Evolutionary conservation across 495 filamentous ascomycete genomes (phyloP), one percentile per base, ranked within the genome.

Genomic region (Daldinia decipiens): DNA sequence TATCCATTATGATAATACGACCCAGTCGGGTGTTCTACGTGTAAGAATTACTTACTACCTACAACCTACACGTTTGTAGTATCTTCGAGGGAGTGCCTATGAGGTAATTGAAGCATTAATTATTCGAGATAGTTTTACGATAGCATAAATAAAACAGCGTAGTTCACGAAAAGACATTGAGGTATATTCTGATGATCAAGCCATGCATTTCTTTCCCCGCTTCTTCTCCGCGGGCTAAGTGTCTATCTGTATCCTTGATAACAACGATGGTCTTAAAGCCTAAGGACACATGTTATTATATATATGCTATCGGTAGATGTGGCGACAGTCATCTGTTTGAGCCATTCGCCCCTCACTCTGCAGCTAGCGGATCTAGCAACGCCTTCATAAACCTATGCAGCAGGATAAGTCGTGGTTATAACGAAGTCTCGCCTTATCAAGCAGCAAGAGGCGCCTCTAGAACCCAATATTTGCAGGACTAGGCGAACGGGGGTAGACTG

Each of bases 401-500:
- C 29, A 50, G 5, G 5, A 34, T 34, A 15, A 27, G 43, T 15
- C n/a, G 34, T 31, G n/a, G 1, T 4, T 13, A 19, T 15, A 8
- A 27, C 15, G 29, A 31, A 27, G 32, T 51, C 19, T 17, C 2
- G 19, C 45, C 36, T n/a, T 17, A 15, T 43, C 19, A 13, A 31
- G n/a, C 31, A 43, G 34, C 26, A 51, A 56, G 31, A n/a, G 12
- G 13, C 13, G 67, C 67, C 51, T 52, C 31, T 59, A 52, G n/a
- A 50, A 51, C 43, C 29, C 40, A 24, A 59, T 70, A 64, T 73
- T 62, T 56, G 76, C 79, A 84, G 82, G 83, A 85, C 83, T 82
- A 85, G 84, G 74, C 78, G 39, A 83, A 82, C 80, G 84, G 82
- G 82, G 83, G 79, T 82, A 80, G 79, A 82, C 79, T 79, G 79